Evolutionary conservation across 1,139 yeast genomes (phyloP), one percentile per base, ranked within the genome.

Genomic region (Yamadazyma triangularis): DNA sequence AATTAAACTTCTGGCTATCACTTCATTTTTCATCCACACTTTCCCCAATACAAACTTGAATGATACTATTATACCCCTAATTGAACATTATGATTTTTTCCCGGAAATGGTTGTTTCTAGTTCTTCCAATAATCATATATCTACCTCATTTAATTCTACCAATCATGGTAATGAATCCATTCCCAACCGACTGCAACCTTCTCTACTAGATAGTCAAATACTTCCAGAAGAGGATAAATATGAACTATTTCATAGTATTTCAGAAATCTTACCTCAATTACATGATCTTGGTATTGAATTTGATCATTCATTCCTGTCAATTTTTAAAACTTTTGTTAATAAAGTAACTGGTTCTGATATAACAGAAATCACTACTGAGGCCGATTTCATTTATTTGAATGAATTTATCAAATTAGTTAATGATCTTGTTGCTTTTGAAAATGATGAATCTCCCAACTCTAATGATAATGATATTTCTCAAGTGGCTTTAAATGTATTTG

Each of bases 211-310:
- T n/a, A n/a, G n/a, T n/a, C n/a, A n/a, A n/a, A n/a, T n/a, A n/a
- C n/a, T n/a, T n/a, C n/a, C n/a, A n/a, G n/a, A 19, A 11, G 11
- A 15, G 10, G 35, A 34, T 23, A 20, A 26, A 25, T 13, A 10
- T 10, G 37, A 32, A 15, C 32, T 43, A 6, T 12, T 42, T 3
- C 22, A 21, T 8, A 43, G 42, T 19, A 27, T 43, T 8, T 21
- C 31, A 4, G 25, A 36, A 10, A 23, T 64, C 4, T 39, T 64
- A 2, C 60, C 64, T 0, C 48, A 59, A 16, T 39, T 65, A 15
- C 52, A 52, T 27, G 70, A 62, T 23, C 56, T 53, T 29, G 44
- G 46, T 9, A 47, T 58, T 23, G 43, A 47, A 20, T 58, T 65
- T 31, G 53, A 55, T 28, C 32, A 45, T 0, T 29, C 36, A 3